These are phyloP conservation scores for Coriolopsis trogii DNA, from an alignment of 1,284 basidiomycete species.

Conservation along the genomic window DNA sequence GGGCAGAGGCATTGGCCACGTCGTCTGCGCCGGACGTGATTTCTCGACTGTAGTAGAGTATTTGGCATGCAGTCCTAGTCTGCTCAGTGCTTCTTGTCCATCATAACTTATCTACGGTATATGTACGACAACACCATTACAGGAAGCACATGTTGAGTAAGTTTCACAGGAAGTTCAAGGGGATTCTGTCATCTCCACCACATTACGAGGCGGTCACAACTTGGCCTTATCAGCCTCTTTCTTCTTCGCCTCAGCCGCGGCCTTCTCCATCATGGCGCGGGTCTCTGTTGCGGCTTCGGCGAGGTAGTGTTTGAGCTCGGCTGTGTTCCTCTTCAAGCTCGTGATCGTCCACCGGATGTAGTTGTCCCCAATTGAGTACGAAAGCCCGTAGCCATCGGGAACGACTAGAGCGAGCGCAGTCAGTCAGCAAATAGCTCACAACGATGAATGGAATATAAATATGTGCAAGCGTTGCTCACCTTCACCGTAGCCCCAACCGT, in stretches of 20 bases:
- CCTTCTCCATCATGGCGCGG: conserved; percentile 74
- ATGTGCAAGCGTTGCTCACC: conserved; percentile 49
- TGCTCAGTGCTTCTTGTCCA: not conserved
- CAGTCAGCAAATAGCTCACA: not conserved
- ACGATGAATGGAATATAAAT: not conserved
- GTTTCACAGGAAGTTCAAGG: no score
- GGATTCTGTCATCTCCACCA: no score
- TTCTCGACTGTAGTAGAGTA: conserved; percentile 2
- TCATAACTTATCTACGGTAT: not conserved
- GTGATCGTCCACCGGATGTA: conserved; percentile 95
- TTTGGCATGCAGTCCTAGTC: not conserved
- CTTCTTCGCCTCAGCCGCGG: conserved; percentile 38
- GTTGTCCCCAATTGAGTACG: conserved; percentile 89
- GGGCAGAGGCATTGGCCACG: not conserved
- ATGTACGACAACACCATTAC: no score
- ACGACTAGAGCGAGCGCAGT: conserved; percentile 58
- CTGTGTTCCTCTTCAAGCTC: conserved; percentile 69
- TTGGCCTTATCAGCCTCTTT: conserved; percentile 32
- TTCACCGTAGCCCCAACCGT: conserved; percentile 98
- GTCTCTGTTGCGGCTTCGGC: conserved; percentile 82
- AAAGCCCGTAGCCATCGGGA: conserved; percentile 90
- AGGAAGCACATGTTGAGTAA: no score
- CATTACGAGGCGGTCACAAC: conserved; percentile 24
- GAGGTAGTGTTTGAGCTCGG: conserved; percentile 71
- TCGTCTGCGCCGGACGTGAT: not conserved